Evolutionary conservation across 129 eudicot genomes (phyloP), one percentile per base, ranked within the genome.

Genomic region (Apium graveolens): DNA sequence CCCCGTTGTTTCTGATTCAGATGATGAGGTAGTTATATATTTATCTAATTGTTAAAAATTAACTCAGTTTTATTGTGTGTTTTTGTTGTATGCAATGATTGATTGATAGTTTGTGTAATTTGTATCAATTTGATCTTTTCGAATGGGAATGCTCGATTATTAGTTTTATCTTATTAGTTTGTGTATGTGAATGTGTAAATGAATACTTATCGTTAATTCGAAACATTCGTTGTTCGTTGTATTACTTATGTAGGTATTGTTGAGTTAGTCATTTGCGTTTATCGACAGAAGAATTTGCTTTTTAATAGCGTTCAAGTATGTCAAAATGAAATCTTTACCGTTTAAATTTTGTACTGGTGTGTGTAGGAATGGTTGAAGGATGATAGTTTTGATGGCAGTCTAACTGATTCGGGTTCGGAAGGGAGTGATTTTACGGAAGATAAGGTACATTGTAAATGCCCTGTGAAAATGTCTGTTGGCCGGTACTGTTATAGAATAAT

Each of bases 1-100:
- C 20, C 77, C 77, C 5, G 60, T 74, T 74, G 77, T 38, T 74
- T 74, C 77, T 74, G 77, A 74, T 74, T 27, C 57, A 14, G 39
- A 44, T 7, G 77, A 38, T 38, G 41, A 38, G 41, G 41, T n/a
- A 1, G 0, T 9, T 66, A 1, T 31, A 31, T 27, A 3, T 11
- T 11, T 27, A 10, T 44, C 14, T 44, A 44, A 20, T 49, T 46
- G 4, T 4, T 32, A 13, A 32, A 32, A 5, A 3, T 18, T 69
- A 27, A 11, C 31, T 13, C 68, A 3, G 24, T 60, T 63, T 63
- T 0, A 62, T 3, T 62, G 1, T 29, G n/a, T 11, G 1, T 63
- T 11, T 63, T 63, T 7, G 11, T 57, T 57, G 2, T 7, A 11
- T 29, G 4, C 12, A 6, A 0, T 9, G 11, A 11, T 13, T 29